Evolutionary conservation across 495 filamentous ascomycete species (phyloP), one percentile per base, ranked within the genome.

Genomic region (Aspergillus incahuasiensis): DNA sequence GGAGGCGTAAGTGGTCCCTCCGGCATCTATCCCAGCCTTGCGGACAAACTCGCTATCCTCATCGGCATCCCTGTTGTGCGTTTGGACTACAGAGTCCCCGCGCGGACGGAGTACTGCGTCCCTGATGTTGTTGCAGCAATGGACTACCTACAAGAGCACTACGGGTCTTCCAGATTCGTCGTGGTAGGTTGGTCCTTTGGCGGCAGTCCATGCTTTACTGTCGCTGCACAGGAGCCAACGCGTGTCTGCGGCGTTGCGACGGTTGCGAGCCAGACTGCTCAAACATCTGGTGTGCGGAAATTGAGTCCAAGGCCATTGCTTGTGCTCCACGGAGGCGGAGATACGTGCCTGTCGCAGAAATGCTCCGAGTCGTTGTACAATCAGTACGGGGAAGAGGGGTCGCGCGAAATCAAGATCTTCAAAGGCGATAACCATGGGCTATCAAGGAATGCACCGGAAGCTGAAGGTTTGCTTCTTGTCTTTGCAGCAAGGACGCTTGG

Each of bases 201-300:
- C 19, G 66, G 73, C 25, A 69, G 71, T 35, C 68, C 69, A 0
- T 74, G 70, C 19, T 74, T 73, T 44, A 65, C 67, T 1, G 65
- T 69, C 9, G 72, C 64, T 9, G 71, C 58, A 0, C 45, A 48
- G 0, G 65, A 78, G 46, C 50, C 58, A n/a, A 49, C 51, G 6
- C 61, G 72, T 1, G 66, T 76, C 11, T 44, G 63, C 7, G 72
- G 72, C 6, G 69, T 71, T 16, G 71, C 71, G 5, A 72, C 68
- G 1, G 63, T 74, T 0, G 73, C 71, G 0, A 62, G 82, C 72
- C 59, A 92, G 76, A 67, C 88, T 81, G 68, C 86, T 81, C 35
- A 92, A 84, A 78, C 90, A 86, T 63, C 94, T 86, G 63, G 89
- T 88, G 77, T 95, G 90, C 68, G 89, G 79, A 70, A 94, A 81